Conservation (phyloP, 2,329 filamentous ascomycete genomes). For the Dothideomycetidae sp. region DNA sequence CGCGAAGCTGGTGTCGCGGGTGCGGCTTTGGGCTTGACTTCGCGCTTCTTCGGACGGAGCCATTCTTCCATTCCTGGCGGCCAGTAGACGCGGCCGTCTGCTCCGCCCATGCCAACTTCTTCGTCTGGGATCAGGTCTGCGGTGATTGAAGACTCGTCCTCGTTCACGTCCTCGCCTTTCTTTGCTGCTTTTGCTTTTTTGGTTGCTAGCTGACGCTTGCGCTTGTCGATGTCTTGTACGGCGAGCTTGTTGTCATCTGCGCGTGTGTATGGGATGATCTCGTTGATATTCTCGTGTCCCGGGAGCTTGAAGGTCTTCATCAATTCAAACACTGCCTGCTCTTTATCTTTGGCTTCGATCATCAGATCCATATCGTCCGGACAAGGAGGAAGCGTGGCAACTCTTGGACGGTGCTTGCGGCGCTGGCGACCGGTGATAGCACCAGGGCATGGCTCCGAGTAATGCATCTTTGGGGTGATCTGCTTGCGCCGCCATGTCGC, state of each 20-base stretch:
- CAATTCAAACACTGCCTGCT: slow-evolving; percentile 87
- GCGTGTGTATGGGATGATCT: slow-evolving; percentile 63
- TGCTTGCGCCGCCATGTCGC: slow-evolving; percentile 72
- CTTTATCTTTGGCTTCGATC: slow-evolving; percentile 98
- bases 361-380: slow-evolving; percentile 80
- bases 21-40: slow-evolving; percentile 42
- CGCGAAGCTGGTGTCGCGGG: slow-evolving; percentile 15
- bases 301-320: slow-evolving; percentile 81
- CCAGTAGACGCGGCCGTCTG: slow-evolving; percentile 75
- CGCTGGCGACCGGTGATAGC: slow-evolving; percentile 66
- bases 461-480: slow-evolving; percentile 94
- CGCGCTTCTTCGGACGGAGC: slow-evolving; percentile 65
- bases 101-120: slow-evolving; percentile 76
- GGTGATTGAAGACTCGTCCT: slow-evolving; percentile 25
- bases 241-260: slow-evolving; percentile 55
- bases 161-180: slow-evolving; percentile 24
- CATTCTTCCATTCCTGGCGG: slow-evolving; percentile 80
- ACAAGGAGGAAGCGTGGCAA: slow-evolving; percentile 69
- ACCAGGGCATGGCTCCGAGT: slow-evolving; percentile 65
- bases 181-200: slow-evolving; percentile 30
- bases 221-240: slow-evolving; percentile 20
- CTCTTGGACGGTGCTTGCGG: slow-evolving; percentile 72
- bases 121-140: slow-evolving; percentile 41
- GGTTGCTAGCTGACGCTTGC: slow-evolving; percentile 24
- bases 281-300: slow-evolving; percentile 59